Evolutionary conservation across 768 basidiomycete species (phyloP).

Genomic region (Mycena vitilis): DNA sequence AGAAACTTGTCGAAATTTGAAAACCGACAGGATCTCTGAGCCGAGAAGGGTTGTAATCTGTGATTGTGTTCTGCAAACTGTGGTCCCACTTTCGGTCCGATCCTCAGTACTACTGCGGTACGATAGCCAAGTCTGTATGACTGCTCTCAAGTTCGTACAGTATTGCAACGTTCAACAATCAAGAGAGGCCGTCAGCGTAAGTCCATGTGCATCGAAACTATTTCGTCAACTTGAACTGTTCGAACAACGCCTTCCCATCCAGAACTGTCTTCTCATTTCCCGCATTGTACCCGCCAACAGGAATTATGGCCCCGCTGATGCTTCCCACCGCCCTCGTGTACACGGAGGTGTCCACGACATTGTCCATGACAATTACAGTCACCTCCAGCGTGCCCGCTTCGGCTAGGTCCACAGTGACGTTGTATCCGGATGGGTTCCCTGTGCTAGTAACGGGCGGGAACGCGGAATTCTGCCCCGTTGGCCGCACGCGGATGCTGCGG

Average conservation of each 20-base stretch:
- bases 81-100: no score
- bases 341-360: not conserved
- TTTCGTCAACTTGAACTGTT: constrained; percentile 28
- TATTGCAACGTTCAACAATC: no score
- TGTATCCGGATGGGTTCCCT: constrained; percentile 15
- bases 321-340: constrained; percentile 21
- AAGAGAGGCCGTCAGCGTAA: no score
- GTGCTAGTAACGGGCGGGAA: constrained; percentile 22
- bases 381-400: not conserved
- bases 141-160: no score
- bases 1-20: no score
- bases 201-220: not conserved
- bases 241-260: constrained; percentile 22
- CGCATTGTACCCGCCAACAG: not conserved
- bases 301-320: constrained; percentile 2
- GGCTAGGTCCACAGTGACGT: constrained; percentile 4
- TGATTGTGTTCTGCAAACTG: no score
- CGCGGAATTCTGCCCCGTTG: not conserved
- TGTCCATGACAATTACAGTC: not conserved
- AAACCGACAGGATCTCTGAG: no score
- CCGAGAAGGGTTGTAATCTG: no score
- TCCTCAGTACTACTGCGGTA: no score
- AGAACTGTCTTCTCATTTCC: not conserved
- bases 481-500: constrained; percentile 13
- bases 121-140: no score